Evolutionary conservation across 768 basidiomycete genomes (phyloP).

Genomic region (Agrocybe pediades): DNA sequence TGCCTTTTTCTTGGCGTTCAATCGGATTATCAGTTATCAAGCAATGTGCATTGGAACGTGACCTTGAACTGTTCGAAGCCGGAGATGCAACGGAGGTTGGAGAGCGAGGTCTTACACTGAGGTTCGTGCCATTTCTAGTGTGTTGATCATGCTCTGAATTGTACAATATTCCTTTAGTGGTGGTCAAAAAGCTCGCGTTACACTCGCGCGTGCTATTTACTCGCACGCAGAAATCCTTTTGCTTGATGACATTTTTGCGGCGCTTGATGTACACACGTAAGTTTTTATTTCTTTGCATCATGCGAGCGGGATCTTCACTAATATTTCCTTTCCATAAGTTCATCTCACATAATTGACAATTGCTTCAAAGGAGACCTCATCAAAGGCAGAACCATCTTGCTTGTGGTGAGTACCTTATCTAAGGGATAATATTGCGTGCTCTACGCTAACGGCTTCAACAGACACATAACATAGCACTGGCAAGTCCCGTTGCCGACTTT

Average conservation of each 20-base stretch:
- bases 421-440: background rate
- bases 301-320: background rate
- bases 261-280: conserved; percentile 46
- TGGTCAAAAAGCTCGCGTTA: conserved; percentile 49
- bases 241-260: conserved; percentile 72
- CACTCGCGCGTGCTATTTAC: conserved; percentile 45
- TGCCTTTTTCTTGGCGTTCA: background rate
- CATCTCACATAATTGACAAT: conserved; percentile 76
- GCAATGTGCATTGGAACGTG: conserved; percentile 72
- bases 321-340: conserved; percentile 43
- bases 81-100: conserved; percentile 69
- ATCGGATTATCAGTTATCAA: conserved; percentile 47
- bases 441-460: conserved; percentile 8
- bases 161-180: conserved; percentile 25
- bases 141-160: background rate
- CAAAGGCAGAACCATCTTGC: conserved; percentile 70
- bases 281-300: conserved; percentile 3
- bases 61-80: conserved; percentile 63
- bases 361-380: conserved; percentile 79
- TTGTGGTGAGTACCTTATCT: conserved; percentile 53
- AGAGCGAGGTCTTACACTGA: conserved; percentile 66
- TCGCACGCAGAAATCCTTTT: conserved; percentile 59
- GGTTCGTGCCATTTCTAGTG: conserved; percentile 10
- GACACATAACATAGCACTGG: conserved; percentile 52
- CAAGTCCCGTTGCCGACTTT: conserved; percentile 49